phyloP scores from a whole-genome alignment of 1,139 yeast species.

The Saccharomyces hybrid region DNA sequence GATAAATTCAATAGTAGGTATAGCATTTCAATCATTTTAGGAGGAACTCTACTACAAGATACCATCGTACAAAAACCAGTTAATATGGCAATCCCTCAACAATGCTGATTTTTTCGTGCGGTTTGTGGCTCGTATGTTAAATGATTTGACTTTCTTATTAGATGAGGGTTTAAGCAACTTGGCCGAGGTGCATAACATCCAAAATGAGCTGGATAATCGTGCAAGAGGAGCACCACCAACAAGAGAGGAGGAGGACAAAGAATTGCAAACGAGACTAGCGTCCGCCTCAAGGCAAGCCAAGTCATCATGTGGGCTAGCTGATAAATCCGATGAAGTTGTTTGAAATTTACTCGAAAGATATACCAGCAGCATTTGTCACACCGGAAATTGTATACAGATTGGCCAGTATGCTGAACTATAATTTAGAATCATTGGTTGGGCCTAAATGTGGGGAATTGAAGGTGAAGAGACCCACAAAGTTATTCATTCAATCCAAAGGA shows the following conservation, averaged over 20 bases:
- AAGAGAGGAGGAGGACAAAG: constrained; percentile 50
- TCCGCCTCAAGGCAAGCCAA: constrained; percentile 70
- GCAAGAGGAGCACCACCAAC: constrained; percentile 37
- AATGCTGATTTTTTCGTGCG: constrained; percentile 79
- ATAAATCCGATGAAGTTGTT: constrained; percentile 79
- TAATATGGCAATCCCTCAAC: constrained; percentile 55
- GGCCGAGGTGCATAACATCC: constrained; percentile 67
- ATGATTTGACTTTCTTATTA: constrained; percentile 83
- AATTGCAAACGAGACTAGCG: constrained; percentile 47
- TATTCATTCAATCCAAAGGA: constrained; percentile 77
- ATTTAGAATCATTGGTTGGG: constrained; percentile 83
- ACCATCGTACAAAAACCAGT: constrained; percentile 57
- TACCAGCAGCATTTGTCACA: constrained; percentile 78
- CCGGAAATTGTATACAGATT: constrained; percentile 88
- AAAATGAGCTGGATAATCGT: constrained; percentile 44
- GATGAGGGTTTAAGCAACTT: constrained; percentile 86
- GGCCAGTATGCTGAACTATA: constrained; percentile 93
- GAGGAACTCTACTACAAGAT: constrained; percentile 72
- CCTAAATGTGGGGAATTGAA: constrained; percentile 86
- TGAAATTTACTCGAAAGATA: constrained; percentile 73
- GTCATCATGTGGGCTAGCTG: constrained; percentile 75
- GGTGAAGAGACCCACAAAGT: constrained; percentile 74
- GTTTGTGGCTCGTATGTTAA: constrained; percentile 88
- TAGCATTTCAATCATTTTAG: constrained; percentile 73
- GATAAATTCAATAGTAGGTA: constrained; percentile 90